These are phyloP conservation scores for Scheffersomyces stambukii DNA, from an alignment of 1,139 yeast genomes.

Conservation along the genomic window DNA sequence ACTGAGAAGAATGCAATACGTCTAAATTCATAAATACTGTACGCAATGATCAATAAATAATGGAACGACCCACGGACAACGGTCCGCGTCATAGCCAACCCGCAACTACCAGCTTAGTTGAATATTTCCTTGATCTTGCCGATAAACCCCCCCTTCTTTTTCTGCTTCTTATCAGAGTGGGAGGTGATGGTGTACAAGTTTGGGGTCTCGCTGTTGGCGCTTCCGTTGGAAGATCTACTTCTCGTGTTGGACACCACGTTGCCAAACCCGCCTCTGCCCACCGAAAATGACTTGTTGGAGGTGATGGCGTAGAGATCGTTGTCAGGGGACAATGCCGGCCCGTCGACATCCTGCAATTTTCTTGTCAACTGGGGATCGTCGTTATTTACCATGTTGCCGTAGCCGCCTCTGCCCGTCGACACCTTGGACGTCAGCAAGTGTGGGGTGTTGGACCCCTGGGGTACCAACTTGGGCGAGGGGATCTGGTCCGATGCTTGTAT, in stretches of 20 bases:
- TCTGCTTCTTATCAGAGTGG: constrained; percentile 17
- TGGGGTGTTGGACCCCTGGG: constrained; percentile 66
- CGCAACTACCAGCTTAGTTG: constrained; percentile 5
- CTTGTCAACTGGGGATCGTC: constrained; percentile 59
- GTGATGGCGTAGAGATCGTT: constrained; percentile 34
- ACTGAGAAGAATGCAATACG: too few species aligned
- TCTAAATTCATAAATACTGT: too few species aligned
- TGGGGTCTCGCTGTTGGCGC: constrained; percentile 4
- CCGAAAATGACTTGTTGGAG: constrained; percentile 35
- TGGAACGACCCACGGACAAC: too few species aligned
- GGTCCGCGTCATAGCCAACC: background rate
- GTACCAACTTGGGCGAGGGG: constrained; percentile 52
- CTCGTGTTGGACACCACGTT: constrained; percentile 30
- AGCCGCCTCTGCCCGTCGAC: constrained; percentile 80
- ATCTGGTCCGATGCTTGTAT: constrained; percentile 42
- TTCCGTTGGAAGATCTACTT: constrained; percentile 9
- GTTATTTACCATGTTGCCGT: constrained; percentile 71
- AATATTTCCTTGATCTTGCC: constrained; percentile 30
- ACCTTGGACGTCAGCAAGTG: constrained; percentile 52
- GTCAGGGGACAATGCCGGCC: constrained; percentile 14
- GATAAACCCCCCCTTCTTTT: constrained; percentile 25
- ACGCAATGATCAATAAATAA: too few species aligned
- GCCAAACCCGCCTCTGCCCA: constrained; percentile 50
- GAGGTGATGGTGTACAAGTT: constrained; percentile 26
- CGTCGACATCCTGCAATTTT: constrained; percentile 67